Percentiles rank a stretch among this genome's conserved stretches.
These are phyloP conservation scores for Acorus gramineus DNA, from an alignment of 106 monocot genomes.

Conservation along the genomic window DNA sequence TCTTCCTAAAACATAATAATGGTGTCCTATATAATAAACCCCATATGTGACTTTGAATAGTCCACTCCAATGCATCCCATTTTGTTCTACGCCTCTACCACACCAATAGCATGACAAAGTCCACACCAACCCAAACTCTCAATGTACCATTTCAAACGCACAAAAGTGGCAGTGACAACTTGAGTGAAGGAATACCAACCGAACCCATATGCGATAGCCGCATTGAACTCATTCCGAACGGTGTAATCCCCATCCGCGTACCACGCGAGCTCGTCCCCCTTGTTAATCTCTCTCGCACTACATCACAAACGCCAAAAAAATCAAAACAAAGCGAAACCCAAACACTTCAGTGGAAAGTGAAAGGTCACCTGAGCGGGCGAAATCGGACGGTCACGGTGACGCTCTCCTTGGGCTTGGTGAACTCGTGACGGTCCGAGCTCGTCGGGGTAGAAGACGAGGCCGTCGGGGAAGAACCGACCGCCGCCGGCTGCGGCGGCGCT, in stretches of 20 bases:
- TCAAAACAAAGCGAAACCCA: neutral
- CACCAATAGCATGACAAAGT: no score
- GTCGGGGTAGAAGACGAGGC: neutral
- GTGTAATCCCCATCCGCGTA: slow-evolving; percentile 84
- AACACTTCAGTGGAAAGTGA: neutral
- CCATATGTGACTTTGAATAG: no score
- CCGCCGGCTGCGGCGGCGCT: slow-evolving; percentile 1
- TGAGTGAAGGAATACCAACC: slow-evolving; percentile 30
- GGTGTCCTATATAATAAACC: no score
- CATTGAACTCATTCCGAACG: slow-evolving; percentile 80
- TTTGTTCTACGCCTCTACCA: no score
- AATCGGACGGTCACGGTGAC: slow-evolving; percentile 88
- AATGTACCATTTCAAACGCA: neutral
- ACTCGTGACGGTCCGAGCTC: slow-evolving; percentile 12
- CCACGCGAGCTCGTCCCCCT: slow-evolving; percentile 99
- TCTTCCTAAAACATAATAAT: no score
- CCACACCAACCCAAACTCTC: no score
- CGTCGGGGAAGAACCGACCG: neutral
- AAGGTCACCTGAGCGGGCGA: slow-evolving; percentile 71
- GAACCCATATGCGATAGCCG: slow-evolving; percentile 59
- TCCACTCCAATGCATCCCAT: no score
- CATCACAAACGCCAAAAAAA: neutral
- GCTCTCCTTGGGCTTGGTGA: slow-evolving; percentile 64
- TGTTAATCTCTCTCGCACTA: slow-evolving; percentile 81
- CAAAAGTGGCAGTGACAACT: neutral